phyloP scores from a whole-genome alignment of 208 protist genomes.

The Leishmania guyanensis region DNA sequence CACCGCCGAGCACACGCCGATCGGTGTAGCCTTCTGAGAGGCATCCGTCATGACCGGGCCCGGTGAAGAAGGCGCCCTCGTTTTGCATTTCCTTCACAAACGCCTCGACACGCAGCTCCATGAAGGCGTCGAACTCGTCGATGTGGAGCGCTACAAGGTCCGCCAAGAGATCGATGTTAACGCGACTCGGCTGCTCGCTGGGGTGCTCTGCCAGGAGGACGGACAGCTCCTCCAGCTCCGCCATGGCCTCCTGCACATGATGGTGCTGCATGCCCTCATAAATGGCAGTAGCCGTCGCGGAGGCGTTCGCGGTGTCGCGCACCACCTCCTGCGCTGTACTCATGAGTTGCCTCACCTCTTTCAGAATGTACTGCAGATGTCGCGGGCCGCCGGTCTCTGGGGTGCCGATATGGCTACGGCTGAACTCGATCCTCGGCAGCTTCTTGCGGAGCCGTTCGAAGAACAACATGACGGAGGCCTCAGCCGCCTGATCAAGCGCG shows the following conservation, averaged over 20 bases:
- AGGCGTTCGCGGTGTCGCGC: conserved; percentile 26
- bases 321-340: conserved; percentile 23
- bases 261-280: conserved; percentile 75
- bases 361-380: conserved; percentile 57
- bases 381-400: conserved; percentile 51
- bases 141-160: conserved; percentile 83
- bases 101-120: conserved; percentile 54
- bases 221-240: conserved; percentile 68
- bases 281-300: conserved; percentile 39
- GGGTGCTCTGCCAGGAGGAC: conserved; percentile 45
- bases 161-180: conserved; percentile 67
- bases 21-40: conserved; percentile 37
- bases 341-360: conserved; percentile 41
- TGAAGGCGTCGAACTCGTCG: conserved; percentile 84
- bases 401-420: conserved; percentile 48
- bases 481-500: conserved; percentile 65
- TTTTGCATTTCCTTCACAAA: conserved; percentile 78
- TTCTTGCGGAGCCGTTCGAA: conserved; percentile 60
- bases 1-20: conserved; percentile 64
- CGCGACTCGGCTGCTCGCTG: conserved; percentile 55
- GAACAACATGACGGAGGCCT: conserved; percentile 42
- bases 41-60: conserved; percentile 54
- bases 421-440: conserved; percentile 59
- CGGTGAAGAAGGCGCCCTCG: conserved; percentile 67
- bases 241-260: conserved; percentile 61